Conservation (phyloP, 768 basidiomycete genomes). For the Naganishia antarctica region DNA sequence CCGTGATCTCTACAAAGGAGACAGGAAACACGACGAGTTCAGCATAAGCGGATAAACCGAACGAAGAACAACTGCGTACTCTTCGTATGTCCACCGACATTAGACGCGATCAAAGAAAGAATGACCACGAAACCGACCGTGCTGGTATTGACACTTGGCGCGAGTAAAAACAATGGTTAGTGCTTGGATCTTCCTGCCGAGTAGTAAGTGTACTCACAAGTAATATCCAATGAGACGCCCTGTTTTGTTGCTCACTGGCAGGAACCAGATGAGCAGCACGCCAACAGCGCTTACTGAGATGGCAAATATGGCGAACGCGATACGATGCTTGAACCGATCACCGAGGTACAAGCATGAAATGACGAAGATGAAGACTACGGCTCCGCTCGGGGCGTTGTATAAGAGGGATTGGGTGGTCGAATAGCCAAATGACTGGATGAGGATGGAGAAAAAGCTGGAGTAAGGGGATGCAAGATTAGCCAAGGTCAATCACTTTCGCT, state of each 20-base stretch:
- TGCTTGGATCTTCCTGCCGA: background rate
- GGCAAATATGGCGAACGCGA: constrained; percentile 21
- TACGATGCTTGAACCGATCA: constrained; percentile 2
- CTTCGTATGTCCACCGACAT: constrained; percentile 30
- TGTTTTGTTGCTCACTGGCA: constrained; percentile 17
- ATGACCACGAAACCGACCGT: constrained; percentile 28
- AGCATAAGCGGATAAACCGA: background rate
- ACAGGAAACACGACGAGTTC: too few species aligned
- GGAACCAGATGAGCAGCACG: constrained; percentile 27
- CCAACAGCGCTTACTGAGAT: constrained; percentile 20
- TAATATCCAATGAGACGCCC: constrained; percentile 30
- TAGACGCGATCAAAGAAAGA: constrained; percentile 30
- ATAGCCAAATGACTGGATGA: constrained; percentile 27
- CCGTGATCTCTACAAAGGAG: constrained; percentile 26
- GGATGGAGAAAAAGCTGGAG: constrained; percentile 25
- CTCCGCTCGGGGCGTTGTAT: constrained; percentile 24
- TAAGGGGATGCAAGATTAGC: too few species aligned
- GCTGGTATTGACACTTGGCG: constrained; percentile 1
- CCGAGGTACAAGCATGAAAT: constrained; percentile 23
- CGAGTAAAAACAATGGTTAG: background rate
- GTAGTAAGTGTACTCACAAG: constrained; percentile 15
- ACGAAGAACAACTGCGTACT: background rate
- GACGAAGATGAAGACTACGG: constrained; percentile 23
- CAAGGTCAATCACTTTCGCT: too few species aligned
- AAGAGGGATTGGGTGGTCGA: constrained; percentile 22